Conservation (phyloP, 208 protist genomes). For the Leptomonas pyrrhocoris region DNA sequence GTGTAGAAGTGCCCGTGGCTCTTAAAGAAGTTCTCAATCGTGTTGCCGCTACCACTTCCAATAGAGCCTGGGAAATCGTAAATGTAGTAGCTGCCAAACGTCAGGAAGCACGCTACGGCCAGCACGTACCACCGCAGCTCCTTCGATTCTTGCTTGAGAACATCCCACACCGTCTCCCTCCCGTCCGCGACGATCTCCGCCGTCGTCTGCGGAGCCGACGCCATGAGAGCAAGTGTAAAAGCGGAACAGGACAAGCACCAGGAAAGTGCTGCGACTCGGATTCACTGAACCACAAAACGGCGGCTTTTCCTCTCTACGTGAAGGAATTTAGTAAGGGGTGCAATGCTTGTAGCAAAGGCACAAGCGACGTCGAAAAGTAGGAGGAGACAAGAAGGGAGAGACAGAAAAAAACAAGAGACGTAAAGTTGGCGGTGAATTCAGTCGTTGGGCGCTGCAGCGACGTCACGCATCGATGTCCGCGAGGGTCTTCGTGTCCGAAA, state of each 20-base stretch:
- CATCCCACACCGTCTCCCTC: conserved; percentile 11
- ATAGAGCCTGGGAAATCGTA: conserved; percentile 86
- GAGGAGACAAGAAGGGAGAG: too few relatives aligned
- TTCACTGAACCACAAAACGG: too few relatives aligned
- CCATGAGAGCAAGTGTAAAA: conserved; percentile 5
- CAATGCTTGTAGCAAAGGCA: too few relatives aligned
- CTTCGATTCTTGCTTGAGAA: conserved; percentile 45
- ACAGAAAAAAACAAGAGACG: too few relatives aligned
- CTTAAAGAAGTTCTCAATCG: conserved; percentile 70
- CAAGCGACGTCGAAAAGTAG: too few relatives aligned
- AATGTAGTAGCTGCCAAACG: conserved; percentile 85
- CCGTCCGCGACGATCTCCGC: conserved; percentile 9
- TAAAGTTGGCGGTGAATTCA: too few relatives aligned
- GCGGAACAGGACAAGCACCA: background rate
- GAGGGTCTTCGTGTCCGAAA: too few relatives aligned
- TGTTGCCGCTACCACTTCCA: conserved; percentile 55
- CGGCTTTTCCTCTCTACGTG: too few relatives aligned
- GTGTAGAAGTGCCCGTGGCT: conserved; percentile 58
- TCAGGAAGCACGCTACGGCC: conserved; percentile 78
- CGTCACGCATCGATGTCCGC: too few relatives aligned
- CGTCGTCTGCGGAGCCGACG: background rate
- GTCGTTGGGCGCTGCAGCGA: too few relatives aligned
- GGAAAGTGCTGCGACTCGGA: too few relatives aligned
- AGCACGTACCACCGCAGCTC: conserved; percentile 85
- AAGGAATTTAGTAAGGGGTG: too few relatives aligned